A percentile compares a stretch with the other conserved stretches of the same genome.
phyloP scores from a whole-genome alignment of 306 rosid genomes.

The Benincasa hispida region DNA sequence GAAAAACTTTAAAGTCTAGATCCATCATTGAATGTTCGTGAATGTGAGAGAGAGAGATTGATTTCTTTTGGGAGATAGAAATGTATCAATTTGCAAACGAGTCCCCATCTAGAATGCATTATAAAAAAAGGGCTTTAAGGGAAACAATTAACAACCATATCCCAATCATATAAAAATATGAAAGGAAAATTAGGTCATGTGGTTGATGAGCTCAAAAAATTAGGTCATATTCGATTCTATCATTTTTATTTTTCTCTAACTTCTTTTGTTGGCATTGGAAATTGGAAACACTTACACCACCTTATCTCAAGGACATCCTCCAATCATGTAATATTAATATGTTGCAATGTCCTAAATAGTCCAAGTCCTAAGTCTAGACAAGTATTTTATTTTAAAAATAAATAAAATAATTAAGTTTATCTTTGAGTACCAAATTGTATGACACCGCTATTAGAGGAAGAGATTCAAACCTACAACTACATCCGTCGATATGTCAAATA shows the following conservation, averaged over 20 bases:
- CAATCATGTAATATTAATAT: background rate
- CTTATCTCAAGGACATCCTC: background rate
- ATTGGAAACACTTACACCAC: background rate
- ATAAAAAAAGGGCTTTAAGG: background rate
- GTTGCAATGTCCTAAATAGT: background rate
- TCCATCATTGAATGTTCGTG: too few relatives aligned
- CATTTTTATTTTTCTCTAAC: background rate
- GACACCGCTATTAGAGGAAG: background rate
- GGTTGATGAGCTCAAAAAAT: background rate
- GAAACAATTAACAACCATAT: background rate
- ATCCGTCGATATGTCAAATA: background rate
- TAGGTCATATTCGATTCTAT: slow-evolving; percentile 2
- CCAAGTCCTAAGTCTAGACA: background rate
- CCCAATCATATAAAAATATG: background rate
- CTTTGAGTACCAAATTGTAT: too few relatives aligned
- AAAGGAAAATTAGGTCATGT: background rate
- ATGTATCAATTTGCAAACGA: background rate
- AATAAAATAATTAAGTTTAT: too few relatives aligned
- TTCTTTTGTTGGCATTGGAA: background rate
- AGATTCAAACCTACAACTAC: background rate
- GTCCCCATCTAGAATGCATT: background rate
- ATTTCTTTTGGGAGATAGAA: background rate
- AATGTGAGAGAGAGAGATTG: background rate
- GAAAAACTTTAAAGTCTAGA: too few relatives aligned
- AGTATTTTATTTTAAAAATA: too few relatives aligned